Evolutionary conservation across 306 rosid genomes (phyloP).

Genomic region (Gillenia trifoliata): DNA sequence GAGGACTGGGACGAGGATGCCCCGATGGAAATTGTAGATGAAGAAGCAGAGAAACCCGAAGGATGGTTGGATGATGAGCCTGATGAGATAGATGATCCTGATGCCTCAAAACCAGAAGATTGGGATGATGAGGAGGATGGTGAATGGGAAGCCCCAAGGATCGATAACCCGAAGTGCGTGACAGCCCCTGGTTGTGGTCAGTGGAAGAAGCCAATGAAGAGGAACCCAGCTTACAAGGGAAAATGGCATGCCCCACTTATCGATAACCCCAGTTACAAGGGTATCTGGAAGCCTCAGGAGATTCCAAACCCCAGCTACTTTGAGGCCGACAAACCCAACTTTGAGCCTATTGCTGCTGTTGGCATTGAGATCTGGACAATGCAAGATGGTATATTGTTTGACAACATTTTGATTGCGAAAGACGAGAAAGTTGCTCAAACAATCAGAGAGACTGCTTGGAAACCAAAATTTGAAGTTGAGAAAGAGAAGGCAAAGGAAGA

Average conservation of each 20-base stretch:
- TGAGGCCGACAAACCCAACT: conserved; percentile 65
- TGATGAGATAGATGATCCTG: conserved; percentile 89
- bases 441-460: conserved; percentile 72
- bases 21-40: conserved; percentile 81
- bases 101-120: conserved; percentile 82
- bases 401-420: conserved; percentile 66
- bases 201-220: conserved; percentile 93
- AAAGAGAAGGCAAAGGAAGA: conserved; percentile 80
- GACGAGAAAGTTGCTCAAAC: conserved; percentile 72
- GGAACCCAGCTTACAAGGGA: conserved; percentile 87
- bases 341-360: conserved; percentile 79
- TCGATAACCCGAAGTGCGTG: conserved; percentile 69
- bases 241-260: conserved; percentile 93
- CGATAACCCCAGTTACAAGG: conserved; percentile 86
- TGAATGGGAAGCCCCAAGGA: conserved; percentile 84
- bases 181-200: conserved; percentile 88
- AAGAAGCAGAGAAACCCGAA: conserved; percentile 91
- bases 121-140: conserved; percentile 99
- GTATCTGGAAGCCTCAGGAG: conserved; percentile 82
- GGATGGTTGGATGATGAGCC: conserved; percentile 99
- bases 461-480: conserved; percentile 75
- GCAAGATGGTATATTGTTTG: conserved; percentile 93
- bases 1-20: conserved; percentile 99
- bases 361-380: conserved; percentile 99
- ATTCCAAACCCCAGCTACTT: conserved; percentile 87